These are phyloP conservation scores for Monsonia emarginata DNA, from an alignment of 441 rosid genomes.

Conservation along the genomic window DNA sequence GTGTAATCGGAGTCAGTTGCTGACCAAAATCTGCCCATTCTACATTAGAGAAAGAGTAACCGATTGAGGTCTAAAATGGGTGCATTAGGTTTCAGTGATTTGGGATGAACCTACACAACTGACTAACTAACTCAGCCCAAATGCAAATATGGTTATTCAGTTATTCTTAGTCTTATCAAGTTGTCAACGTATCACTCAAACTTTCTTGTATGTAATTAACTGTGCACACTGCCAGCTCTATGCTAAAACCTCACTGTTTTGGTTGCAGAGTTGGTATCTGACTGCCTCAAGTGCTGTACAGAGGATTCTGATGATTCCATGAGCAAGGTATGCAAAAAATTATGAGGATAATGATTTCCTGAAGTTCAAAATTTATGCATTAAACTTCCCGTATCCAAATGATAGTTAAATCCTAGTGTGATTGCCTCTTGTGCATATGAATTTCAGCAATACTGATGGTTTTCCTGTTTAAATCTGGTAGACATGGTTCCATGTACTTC, in stretches of 20 bases:
- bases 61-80: too few species aligned
- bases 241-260: conserved; percentile 11
- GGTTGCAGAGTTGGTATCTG: conserved; percentile 74
- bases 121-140: too few species aligned
- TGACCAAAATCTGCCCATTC: too few species aligned
- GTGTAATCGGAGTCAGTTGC: too few species aligned
- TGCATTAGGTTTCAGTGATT: too few species aligned
- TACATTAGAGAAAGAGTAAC: too few species aligned
- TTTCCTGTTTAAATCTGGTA: neutral
- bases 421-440: neutral
- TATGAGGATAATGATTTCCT: neutral
- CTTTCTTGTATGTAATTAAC: neutral
- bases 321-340: conserved; percentile 48
- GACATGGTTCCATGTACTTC: neutral
- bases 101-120: too few species aligned
- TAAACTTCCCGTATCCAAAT: neutral
- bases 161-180: too few species aligned
- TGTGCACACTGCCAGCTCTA: neutral
- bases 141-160: too few species aligned
- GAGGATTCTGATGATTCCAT: conserved; percentile 82
- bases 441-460: neutral
- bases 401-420: neutral
- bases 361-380: neutral
- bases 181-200: too few species aligned
- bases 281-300: conserved; percentile 85